Evolutionary conservation across 2,329 filamentous ascomycete species (phyloP), one percentile per base, ranked within the genome.

Genomic region (Cladosporium velox): DNA sequence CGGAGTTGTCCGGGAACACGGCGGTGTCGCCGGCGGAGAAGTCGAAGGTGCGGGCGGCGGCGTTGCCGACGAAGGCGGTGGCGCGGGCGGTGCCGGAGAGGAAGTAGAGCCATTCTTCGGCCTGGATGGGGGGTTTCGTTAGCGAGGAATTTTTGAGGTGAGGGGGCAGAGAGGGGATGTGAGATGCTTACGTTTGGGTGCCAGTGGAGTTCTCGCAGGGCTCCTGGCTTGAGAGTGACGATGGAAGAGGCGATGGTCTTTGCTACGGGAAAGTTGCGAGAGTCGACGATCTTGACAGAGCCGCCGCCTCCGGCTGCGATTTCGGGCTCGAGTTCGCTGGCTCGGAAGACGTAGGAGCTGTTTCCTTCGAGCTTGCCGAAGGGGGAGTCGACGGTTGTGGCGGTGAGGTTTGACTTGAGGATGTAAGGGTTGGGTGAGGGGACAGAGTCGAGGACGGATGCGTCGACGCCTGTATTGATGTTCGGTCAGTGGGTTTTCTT

Each of bases 101-200:
- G 79, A 91, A 91, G 77, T 90, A 91, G 2, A 91, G 77, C 88
- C 89, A 91, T 74, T 91, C 88, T 70, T 90, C 87, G 5, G 86
- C 86, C 85, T 88, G 66, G 15, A 12, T 5, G 6, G 5, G n/a
- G 15, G 10, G 7, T 12, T 32, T 5, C n/a, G 26, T 18, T 14
- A 30, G 28, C 11, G 51, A n/a, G 11, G 14, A 3, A 0, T 2
- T n/a, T 6, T 5, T 4, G 14, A 32, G 12, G 18, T 28, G 15
- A 18, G 49, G 12, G 15, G n/a, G 67, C 38, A 15, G n/a, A 38
- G 49, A 47, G 51, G 51, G 34, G 5, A 44, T 32, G 21, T 14
- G 44, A 5, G 5, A 32, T 60, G 14, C 83, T 77, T 74, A 87
- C 86, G 72, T 88, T 90, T 1, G 88, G 88, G 74, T 90, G 88